Conservation (phyloP, 169 alveolate genomes). For the Eimeria praecox region DNA sequence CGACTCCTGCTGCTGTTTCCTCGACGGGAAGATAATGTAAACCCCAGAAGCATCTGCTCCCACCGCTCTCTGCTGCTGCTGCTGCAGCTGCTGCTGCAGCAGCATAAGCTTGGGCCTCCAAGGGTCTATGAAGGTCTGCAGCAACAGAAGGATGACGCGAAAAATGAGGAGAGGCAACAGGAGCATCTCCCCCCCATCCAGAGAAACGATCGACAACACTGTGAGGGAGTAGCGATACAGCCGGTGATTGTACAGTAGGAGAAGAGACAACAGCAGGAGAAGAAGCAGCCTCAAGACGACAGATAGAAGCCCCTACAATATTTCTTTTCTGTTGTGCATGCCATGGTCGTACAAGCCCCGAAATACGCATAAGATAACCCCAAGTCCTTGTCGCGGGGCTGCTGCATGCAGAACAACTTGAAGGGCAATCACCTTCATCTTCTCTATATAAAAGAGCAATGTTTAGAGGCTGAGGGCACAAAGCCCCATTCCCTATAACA, state of each 20-base stretch:
- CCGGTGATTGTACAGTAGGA: background rate
- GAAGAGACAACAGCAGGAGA: background rate
- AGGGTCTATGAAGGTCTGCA: background rate
- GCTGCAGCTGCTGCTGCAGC: slow-evolving; percentile 35
- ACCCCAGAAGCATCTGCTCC: background rate
- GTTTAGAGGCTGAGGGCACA: slow-evolving; percentile 25
- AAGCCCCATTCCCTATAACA: slow-evolving; percentile 30
- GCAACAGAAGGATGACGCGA: background rate
- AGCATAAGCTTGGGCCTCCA: background rate
- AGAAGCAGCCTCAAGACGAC: background rate
- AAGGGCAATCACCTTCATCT: background rate
- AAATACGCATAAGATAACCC: slow-evolving; percentile 2
- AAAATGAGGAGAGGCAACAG: background rate
- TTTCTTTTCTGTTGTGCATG: slow-evolving; percentile 11
- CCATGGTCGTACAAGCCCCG: slow-evolving; percentile 19
- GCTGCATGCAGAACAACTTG: background rate
- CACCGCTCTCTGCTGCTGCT: background rate
- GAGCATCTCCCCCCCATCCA: background rate
- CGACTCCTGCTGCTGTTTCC: background rate
- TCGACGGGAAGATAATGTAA: background rate
- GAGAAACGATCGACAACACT: background rate
- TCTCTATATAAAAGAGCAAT: background rate
- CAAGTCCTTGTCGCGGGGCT: background rate
- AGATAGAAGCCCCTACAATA: background rate
- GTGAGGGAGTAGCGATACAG: background rate